These are phyloP conservation scores for Agrocybe pediades DNA, from an alignment of 768 basidiomycete species.

Conservation along the genomic window DNA sequence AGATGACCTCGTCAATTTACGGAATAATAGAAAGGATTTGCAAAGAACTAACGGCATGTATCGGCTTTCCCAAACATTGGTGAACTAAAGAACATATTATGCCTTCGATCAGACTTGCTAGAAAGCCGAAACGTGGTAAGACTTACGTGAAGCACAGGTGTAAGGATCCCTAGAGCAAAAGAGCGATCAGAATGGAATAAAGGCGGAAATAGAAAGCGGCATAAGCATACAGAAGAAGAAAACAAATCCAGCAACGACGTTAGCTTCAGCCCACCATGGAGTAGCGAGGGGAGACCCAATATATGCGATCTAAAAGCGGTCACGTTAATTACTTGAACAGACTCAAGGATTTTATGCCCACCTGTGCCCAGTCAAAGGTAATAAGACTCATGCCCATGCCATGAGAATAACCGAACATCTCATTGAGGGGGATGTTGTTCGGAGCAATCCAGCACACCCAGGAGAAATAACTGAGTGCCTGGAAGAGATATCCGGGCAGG, in stretches of 20 bases:
- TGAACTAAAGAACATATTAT: slow-evolving; percentile 39
- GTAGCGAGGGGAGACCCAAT: slow-evolving; percentile 73
- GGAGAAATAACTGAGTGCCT: slow-evolving; percentile 60
- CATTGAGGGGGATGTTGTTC: slow-evolving; percentile 66
- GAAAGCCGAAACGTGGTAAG: slow-evolving; percentile 8
- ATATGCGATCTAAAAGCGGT: slow-evolving; percentile 47
- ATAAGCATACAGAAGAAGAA: slow-evolving; percentile 60
- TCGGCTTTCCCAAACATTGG: slow-evolving; percentile 60
- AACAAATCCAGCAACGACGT: slow-evolving; percentile 61
- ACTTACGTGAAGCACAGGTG: slow-evolving; percentile 58
- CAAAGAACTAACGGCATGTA: slow-evolving; percentile 44
- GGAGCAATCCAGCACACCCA: slow-evolving; percentile 71
- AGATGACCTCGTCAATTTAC: no score
- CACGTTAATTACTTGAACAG: not conserved
- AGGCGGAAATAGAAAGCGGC: not conserved
- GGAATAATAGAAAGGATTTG: not conserved
- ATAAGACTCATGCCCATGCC: slow-evolving; percentile 71
- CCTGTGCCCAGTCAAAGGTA: slow-evolving; percentile 81
- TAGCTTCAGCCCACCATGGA: slow-evolving; percentile 85
- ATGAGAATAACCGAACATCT: slow-evolving; percentile 70
- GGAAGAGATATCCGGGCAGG: slow-evolving; percentile 76
- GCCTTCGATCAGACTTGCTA: not conserved
- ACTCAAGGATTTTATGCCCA: not conserved
- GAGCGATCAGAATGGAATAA: not conserved
- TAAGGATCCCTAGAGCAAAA: slow-evolving; percentile 41